A percentile compares a stretch with the other conserved stretches of the same genome.
Evolutionary conservation across 208 protist species (phyloP).

Genomic region (Wallacemonas collosoma): DNA sequence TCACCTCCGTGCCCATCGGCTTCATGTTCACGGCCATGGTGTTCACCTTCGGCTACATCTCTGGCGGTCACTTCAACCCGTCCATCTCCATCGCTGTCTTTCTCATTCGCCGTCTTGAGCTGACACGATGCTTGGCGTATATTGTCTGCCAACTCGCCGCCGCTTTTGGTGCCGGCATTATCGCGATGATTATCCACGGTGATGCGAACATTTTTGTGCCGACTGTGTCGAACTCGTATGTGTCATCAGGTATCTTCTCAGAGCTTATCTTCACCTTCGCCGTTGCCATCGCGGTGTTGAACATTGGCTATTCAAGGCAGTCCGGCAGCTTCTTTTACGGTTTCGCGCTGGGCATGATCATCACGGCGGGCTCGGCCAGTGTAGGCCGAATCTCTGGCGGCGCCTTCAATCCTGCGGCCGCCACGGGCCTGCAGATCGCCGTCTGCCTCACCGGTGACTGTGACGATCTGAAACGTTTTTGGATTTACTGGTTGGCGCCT

Average conservation of each 20-base stretch:
- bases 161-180: constrained; percentile 60
- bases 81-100: constrained; percentile 80
- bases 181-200: constrained; percentile 78
- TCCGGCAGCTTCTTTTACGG: constrained; percentile 80
- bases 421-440: constrained; percentile 78
- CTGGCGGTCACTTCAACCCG: constrained; percentile 83
- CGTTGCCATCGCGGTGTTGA: constrained; percentile 71
- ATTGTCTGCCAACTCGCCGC: constrained; percentile 71
- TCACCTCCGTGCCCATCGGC: constrained; percentile 76
- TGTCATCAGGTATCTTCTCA: constrained; percentile 73
- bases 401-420: constrained; percentile 83
- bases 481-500: constrained; percentile 87
- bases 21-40: constrained; percentile 87
- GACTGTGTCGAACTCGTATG: constrained; percentile 48
- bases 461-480: constrained; percentile 64
- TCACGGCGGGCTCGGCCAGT: constrained; percentile 62
- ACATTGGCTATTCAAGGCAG: constrained; percentile 74
- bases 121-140: constrained; percentile 56
- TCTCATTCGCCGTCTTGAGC: constrained; percentile 56
- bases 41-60: constrained; percentile 85
- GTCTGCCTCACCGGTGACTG: constrained; percentile 73
- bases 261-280: constrained; percentile 88
- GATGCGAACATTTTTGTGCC: constrained; percentile 76
- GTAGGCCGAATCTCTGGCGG: constrained; percentile 74
- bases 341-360: constrained; percentile 83